Evolutionary conservation across 139 green algal species (phyloP).

Genomic region (Haematococcus lacustris): DNA sequence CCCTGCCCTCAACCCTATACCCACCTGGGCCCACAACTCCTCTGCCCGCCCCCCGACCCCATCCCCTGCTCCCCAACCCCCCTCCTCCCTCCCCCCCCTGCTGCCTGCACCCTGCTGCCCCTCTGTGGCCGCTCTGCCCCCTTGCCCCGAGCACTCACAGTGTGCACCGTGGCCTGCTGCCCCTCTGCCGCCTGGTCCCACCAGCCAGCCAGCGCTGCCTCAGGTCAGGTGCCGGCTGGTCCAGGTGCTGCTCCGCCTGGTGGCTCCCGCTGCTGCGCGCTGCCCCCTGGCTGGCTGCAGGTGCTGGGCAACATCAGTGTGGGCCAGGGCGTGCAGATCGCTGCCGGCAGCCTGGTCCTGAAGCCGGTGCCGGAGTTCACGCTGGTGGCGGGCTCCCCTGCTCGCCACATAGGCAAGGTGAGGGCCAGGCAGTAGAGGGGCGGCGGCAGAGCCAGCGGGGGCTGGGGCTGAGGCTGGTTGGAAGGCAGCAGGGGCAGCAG

Average conservation of each 20-base stretch:
- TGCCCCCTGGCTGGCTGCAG: background rate
- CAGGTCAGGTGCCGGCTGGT: slow-evolving; percentile 14
- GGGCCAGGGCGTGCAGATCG: slow-evolving; percentile 79
- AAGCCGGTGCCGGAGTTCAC: slow-evolving; percentile 72
- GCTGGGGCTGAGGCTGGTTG: background rate
- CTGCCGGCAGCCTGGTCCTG: slow-evolving; percentile 80
- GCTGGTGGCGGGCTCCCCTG: slow-evolving; percentile 83
- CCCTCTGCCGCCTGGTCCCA: no score
- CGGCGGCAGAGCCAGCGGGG: background rate
- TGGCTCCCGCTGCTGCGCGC: background rate
- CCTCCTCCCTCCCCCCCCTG: no score
- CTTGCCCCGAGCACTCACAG: background rate
- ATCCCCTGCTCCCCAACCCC: no score
- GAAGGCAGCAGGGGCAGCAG: background rate
- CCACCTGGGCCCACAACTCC: background rate
- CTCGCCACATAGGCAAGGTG: slow-evolving; percentile 71
- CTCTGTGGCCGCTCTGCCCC: background rate
- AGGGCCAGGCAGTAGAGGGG: slow-evolving; percentile 10
- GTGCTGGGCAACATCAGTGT: slow-evolving; percentile 93
- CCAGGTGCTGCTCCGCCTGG: slow-evolving; percentile 46
- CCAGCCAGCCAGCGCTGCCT: no score
- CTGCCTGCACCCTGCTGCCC: background rate
- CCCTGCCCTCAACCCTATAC: background rate
- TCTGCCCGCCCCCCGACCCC: no score
- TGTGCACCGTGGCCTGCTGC: background rate